A percentile compares a stretch with the other conserved stretches of the same genome.
Conservation (phyloP, 164 flowering plant genomes). For the Buxus sempervirens region DNA sequence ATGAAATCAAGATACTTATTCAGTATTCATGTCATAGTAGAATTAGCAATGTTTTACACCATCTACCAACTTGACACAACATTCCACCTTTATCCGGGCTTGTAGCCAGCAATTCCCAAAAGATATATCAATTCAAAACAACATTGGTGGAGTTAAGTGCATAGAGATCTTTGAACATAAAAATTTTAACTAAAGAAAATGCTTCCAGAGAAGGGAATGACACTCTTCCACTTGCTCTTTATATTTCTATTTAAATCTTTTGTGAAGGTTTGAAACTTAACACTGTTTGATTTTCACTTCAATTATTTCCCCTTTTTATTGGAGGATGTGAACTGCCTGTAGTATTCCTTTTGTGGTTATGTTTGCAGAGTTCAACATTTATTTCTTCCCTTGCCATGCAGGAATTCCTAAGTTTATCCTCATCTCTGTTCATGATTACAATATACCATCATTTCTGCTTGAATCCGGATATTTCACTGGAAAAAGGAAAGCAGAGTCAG, state of each 20-base stretch:
- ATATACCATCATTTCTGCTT: conserved; percentile 80
- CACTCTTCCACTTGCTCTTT: neutral
- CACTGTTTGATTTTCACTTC: neutral
- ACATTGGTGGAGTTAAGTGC: too few species aligned
- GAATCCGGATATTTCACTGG: conserved; percentile 87
- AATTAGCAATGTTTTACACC: too few species aligned
- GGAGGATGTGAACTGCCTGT: neutral
- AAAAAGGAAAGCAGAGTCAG: conserved; percentile 93
- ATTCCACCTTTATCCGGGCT: too few species aligned
- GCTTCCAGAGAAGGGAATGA: neutral
- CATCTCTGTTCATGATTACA: conserved; percentile 96
- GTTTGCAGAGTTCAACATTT: neutral
- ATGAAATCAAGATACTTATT: too few species aligned
- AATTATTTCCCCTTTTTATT: neutral
- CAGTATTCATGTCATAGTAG: too few species aligned
- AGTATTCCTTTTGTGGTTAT: neutral
- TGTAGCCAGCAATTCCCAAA: too few species aligned
- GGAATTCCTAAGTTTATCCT: conserved; percentile 90
- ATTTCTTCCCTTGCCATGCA: conserved; percentile 25
- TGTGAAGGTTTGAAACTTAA: neutral
- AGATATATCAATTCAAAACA: too few species aligned
- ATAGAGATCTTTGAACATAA: neutral
- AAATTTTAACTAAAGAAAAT: neutral
- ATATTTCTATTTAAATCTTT: neutral
- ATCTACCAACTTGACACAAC: too few species aligned